Percentiles rank a stretch among this genome's conserved stretches.
Evolutionary conservation across 2,329 filamentous ascomycete genomes (phyloP).

Genomic region (Neopestalotiopsis clavispora): DNA sequence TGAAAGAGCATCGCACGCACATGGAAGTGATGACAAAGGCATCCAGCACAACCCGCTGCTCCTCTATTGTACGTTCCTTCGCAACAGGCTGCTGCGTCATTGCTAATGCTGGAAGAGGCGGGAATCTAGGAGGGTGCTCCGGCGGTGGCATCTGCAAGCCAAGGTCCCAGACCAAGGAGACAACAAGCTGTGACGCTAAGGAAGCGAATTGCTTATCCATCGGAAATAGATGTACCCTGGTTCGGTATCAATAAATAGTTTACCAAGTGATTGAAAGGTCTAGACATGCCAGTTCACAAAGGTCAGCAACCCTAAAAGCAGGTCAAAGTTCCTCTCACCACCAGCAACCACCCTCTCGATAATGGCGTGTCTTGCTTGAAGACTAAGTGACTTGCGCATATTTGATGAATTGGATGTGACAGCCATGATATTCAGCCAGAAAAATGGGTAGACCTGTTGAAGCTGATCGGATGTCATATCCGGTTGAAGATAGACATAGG

Average conservation of each 20-base stretch:
- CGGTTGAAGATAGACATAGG: slow-evolving; percentile 24
- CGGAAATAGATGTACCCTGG: slow-evolving; percentile 22
- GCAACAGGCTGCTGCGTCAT: slow-evolving; percentile 4
- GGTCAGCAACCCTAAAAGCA: slow-evolving; percentile 23
- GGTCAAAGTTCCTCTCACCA: slow-evolving; percentile 24
- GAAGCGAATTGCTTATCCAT: slow-evolving; percentile 22
- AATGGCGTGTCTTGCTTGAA: slow-evolving; percentile 19
- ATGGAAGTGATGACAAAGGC: slow-evolving; percentile 23
- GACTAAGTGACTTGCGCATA: slow-evolving; percentile 15
- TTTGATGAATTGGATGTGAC: slow-evolving; percentile 15
- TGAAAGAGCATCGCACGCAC: slow-evolving; percentile 10
- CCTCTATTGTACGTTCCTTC: slow-evolving; percentile 20
- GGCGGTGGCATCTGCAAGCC: slow-evolving; percentile 22
- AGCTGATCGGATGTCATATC: slow-evolving; percentile 22
- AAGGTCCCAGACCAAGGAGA: slow-evolving; percentile 22
- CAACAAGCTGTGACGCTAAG: slow-evolving; percentile 25
- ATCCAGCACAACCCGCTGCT: slow-evolving; percentile 23
- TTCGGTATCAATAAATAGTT: slow-evolving; percentile 9
- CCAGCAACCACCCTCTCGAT: slow-evolving; percentile 22
- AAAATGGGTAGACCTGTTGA: slow-evolving; percentile 21
- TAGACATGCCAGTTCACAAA: slow-evolving; percentile 22
- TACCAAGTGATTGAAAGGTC: neutral
- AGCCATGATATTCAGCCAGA: slow-evolving; percentile 24
- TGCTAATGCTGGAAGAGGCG: slow-evolving; percentile 9
- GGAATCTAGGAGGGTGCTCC: slow-evolving; percentile 16